Evolutionary conservation across 176 grass and related monocot genomes (phyloP), one percentile per base, ranked within the genome.

Genomic region (Aegilops longissima): DNA sequence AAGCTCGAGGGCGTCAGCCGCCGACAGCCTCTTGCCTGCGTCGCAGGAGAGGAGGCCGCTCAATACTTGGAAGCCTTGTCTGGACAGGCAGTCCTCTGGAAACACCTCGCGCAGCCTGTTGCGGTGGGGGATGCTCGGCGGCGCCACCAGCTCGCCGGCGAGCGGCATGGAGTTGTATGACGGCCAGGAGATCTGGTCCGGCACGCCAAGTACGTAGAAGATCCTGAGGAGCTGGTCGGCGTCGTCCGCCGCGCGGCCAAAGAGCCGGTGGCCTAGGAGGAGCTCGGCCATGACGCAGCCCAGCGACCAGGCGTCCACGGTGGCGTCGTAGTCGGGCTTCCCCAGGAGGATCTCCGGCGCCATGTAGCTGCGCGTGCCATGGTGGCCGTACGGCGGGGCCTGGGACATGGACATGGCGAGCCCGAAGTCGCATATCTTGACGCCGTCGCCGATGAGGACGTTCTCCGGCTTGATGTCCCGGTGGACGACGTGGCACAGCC

Each of bases 391-490:
- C 27, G 74, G 74, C 17, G 47, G 74, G 27, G 47, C 0, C 47
- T 77, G 2, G 27, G 49, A 33, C 74, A 58, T 77, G 74, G 4
- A 33, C 47, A 77, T 56, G 47, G 74, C 45, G 27, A 77, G 74
- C 0, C 47, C 74, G 47, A 77, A 27, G 74, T 77, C 74, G 74
- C 74, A 77, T 21, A 77, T 56, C 74, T 77, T 77, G 73, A 77
- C 74, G 78, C 18, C 59, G 12, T 65, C 11, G 33, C 13, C 30
- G 51, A 93, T 36, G 78, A 77, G 74, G 14, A 90, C 87, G 84
- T 93, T 90, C 58, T 36, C 31, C 4, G 88, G 88, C 59, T 90
- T 93, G 54, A 90, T 78, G 78, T 88, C 91, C 47, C 91, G 84
- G 71, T 90, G 91, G 21, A 93, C 20, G 88, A 93, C n/a, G 76